Base-by-base conservation (phyloP, 2,329 filamentous ascomycete species). In the Massarina eburnea region DNA sequence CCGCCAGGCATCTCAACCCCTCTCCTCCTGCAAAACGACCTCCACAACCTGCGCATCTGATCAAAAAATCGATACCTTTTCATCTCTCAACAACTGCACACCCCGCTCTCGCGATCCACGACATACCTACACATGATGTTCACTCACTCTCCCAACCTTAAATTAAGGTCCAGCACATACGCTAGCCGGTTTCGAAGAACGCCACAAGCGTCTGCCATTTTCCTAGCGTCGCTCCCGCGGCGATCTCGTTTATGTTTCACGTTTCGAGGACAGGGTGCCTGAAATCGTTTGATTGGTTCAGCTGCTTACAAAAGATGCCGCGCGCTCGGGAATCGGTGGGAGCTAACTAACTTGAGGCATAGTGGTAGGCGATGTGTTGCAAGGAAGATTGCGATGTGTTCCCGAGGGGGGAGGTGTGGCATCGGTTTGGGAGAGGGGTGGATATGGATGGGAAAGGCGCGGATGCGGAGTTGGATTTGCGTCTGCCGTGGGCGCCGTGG, bases 131-230 rank as follows among this genome's bases (percentile, higher is more conserved):
- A 8, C 17, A n/a, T 18, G 27, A 10, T 15, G 30, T 22, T n/a
- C 5, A 8, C n/a, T n/a, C n/a, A n/a, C n/a, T n/a, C n/a, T n/a
- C n/a, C n/a, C 19, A 35, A 8, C 12, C 24, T 37, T 19, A 45
- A 55, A 64, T 66, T 57, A 61, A 66, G 58, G 59, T 46, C 43
- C 50, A 37, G 62, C 61, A 57, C 57, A 59, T 66, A 54, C 51
- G 41, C 59, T 61, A 60, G 54, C 46, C 39, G 38, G 60, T 67
- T 51, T 61, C 51, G 57, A 37, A 48, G 44, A 43, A 54, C 61
- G 62, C 62, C 57, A 57, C 51, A 56, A 57, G 57, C 62, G 58
- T 46, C 44, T 52, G 40, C 50, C 45, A 54, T 52, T 57, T 42
- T 53, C 53, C 57, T 58, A 54, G 51, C 44, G 44, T 42, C 19